Evolutionary conservation across 805 yeast species (phyloP).

Genomic region (Schizosaccharomyces japonicus): DNA sequence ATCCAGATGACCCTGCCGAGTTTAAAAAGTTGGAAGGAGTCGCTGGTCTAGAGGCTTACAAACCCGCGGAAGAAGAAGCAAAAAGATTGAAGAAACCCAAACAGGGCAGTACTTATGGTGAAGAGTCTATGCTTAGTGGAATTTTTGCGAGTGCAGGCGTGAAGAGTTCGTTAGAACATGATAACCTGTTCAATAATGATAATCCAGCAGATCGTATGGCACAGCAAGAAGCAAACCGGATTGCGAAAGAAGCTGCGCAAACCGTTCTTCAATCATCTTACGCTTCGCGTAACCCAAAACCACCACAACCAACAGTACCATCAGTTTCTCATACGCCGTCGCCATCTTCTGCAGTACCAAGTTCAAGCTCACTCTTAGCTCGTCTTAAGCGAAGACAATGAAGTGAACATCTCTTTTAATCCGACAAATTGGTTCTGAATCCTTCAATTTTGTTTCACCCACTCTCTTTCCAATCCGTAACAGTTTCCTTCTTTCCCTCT

Average conservation of each 20-base stretch:
- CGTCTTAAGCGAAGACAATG: background rate
- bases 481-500: no score
- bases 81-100: background rate
- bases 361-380: background rate
- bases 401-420: background rate
- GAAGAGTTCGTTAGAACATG: conserved; percentile 58
- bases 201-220: conserved; percentile 30
- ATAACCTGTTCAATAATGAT: conserved; percentile 37
- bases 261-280: conserved; percentile 16
- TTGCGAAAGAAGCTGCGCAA: conserved; percentile 38
- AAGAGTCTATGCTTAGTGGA: conserved; percentile 30
- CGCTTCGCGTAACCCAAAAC: background rate
- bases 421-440: no score
- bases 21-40: conserved; percentile 48
- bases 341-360: background rate
- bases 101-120: conserved; percentile 6
- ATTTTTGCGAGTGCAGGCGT: conserved; percentile 48
- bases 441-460: no score
- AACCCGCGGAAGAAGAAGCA: conserved; percentile 10
- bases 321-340: no score
- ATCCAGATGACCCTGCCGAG: conserved; percentile 28
- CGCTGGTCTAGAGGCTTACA: conserved; percentile 41
- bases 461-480: no score
- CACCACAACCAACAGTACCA: background rate
- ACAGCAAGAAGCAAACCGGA: conserved; percentile 36